These are phyloP conservation scores for Cyclanthera cordifolia DNA, from an alignment of 306 rosid genomes.

Conservation along the genomic window DNA sequence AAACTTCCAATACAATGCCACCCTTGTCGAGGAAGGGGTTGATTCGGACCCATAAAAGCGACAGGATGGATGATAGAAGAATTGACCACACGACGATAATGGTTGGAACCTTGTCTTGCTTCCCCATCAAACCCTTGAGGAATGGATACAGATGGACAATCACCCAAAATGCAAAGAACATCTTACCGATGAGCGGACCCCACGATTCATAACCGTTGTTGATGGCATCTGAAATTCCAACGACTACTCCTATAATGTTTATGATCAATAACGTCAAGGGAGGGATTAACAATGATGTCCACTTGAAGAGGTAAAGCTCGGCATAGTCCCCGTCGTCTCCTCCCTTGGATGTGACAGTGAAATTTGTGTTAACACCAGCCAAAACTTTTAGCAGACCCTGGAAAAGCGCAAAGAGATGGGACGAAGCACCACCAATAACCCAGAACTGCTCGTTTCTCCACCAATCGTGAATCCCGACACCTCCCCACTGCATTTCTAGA, in stretches of 20 bases:
- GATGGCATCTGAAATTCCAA: slow-evolving; percentile 78
- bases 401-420: slow-evolving; percentile 73
- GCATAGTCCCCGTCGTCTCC: slow-evolving; percentile 80
- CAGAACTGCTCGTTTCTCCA: slow-evolving; percentile 96
- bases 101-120: slow-evolving; percentile 74
- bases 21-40: slow-evolving; percentile 61
- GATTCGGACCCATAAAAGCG: slow-evolving; percentile 80
- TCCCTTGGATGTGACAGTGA: slow-evolving; percentile 83
- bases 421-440: slow-evolving; percentile 86
- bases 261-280: slow-evolving; percentile 68
- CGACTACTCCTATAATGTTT: slow-evolving; percentile 71
- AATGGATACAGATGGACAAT: slow-evolving; percentile 88
- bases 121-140: slow-evolving; percentile 89
- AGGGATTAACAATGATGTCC: slow-evolving; percentile 77
- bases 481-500: slow-evolving; percentile 96
- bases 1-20: slow-evolving; percentile 59
- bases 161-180: slow-evolving; percentile 86
- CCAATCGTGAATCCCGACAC: slow-evolving; percentile 85
- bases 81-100: slow-evolving; percentile 81
- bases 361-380: slow-evolving; percentile 79
- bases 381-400: slow-evolving; percentile 90
- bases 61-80: slow-evolving; percentile 63
- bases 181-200: slow-evolving; percentile 82
- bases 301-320: slow-evolving; percentile 82
- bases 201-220: slow-evolving; percentile 90